phyloP scores from a whole-genome alignment of 768 basidiomycete species.

The Serendipita sp. region DNA sequence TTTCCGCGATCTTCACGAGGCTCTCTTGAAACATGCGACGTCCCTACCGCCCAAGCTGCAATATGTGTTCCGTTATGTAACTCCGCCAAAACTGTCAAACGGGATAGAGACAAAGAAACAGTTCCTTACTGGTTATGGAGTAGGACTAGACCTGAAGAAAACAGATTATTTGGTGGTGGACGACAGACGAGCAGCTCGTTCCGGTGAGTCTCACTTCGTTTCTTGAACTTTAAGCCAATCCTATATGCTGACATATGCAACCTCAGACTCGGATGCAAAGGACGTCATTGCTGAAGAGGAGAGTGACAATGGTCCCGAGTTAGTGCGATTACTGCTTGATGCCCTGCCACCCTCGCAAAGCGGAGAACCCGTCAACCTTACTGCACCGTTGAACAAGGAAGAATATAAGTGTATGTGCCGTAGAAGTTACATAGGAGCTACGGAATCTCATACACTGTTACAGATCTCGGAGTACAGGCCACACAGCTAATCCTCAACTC shows the following conservation, averaged over 20 bases:
- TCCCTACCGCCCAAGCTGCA: conserved; percentile 34
- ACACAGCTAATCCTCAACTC: conserved; percentile 59
- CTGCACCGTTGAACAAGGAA: conserved; percentile 30
- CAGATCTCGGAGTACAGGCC: conserved; percentile 57
- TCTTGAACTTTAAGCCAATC: not conserved
- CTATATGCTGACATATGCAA: too few species aligned
- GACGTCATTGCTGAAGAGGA: not conserved
- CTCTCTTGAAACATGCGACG: conserved; percentile 37
- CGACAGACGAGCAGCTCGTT: conserved; percentile 36
- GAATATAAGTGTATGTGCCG: conserved; percentile 37
- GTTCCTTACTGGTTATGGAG: conserved; percentile 78
- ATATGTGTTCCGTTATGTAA: conserved; percentile 62
- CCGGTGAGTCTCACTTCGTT: not conserved
- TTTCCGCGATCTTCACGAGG: conserved; percentile 54
- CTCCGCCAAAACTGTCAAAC: conserved; percentile 20
- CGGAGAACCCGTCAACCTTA: conserved; percentile 11
- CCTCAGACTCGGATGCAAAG: not conserved
- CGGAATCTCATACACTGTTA: not conserved
- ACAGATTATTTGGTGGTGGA: conserved; percentile 93
- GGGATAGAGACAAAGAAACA: conserved; percentile 19
- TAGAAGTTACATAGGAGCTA: not conserved
- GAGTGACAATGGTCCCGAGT: not conserved
- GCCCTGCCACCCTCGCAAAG: not conserved
- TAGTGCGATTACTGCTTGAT: conserved; percentile 7
- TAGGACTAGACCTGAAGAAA: conserved; percentile 85